Evolutionary conservation across 2,329 filamentous ascomycete genomes (phyloP).

Genomic region (Neospermospora avenae): DNA sequence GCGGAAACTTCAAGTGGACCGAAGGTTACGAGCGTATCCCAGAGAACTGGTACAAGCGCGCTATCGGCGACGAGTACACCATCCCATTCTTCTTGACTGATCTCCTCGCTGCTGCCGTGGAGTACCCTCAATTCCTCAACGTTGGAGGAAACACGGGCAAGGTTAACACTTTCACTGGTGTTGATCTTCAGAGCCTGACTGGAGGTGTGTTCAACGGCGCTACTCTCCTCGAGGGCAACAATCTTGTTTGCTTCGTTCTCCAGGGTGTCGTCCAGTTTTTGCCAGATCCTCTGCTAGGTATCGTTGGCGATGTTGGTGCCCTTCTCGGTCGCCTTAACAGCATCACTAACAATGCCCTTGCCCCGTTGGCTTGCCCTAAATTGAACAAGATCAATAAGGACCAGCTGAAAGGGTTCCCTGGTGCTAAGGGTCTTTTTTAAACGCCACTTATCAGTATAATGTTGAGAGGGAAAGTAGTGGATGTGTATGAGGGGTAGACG

Average conservation of each 20-base stretch:
- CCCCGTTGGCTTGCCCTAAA: not conserved
- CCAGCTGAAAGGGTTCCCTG: slow-evolving; percentile 1
- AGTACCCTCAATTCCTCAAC: slow-evolving; percentile 44
- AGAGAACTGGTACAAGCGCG: slow-evolving; percentile 28
- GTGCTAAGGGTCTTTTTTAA: not conserved
- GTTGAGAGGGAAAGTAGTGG: too few relatives aligned
- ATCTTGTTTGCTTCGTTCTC: slow-evolving; percentile 43
- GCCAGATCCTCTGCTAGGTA: slow-evolving; percentile 41
- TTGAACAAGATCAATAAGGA: slow-evolving; percentile 3
- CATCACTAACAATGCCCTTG: not conserved
- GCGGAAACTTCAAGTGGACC: slow-evolving; percentile 19
- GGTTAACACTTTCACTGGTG: slow-evolving; percentile 48
- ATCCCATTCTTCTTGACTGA: slow-evolving; percentile 40
- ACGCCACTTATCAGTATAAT: too few relatives aligned
- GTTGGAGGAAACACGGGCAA: slow-evolving; percentile 52
- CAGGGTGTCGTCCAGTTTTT: slow-evolving; percentile 39
- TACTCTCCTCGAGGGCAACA: slow-evolving; percentile 47
- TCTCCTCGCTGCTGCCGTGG: slow-evolving; percentile 36
- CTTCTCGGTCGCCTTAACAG: not conserved
- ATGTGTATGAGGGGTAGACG: too few relatives aligned
- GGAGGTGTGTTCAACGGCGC: slow-evolving; percentile 43
- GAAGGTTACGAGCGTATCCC: slow-evolving; percentile 23
- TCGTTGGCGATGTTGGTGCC: not conserved
- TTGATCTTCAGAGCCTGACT: slow-evolving; percentile 43
- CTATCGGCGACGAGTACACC: slow-evolving; percentile 38